Evolutionary conservation across 345 rosid species (phyloP), one percentile per base, ranked within the genome.

Genomic region (Eucalyptus victrix): DNA sequence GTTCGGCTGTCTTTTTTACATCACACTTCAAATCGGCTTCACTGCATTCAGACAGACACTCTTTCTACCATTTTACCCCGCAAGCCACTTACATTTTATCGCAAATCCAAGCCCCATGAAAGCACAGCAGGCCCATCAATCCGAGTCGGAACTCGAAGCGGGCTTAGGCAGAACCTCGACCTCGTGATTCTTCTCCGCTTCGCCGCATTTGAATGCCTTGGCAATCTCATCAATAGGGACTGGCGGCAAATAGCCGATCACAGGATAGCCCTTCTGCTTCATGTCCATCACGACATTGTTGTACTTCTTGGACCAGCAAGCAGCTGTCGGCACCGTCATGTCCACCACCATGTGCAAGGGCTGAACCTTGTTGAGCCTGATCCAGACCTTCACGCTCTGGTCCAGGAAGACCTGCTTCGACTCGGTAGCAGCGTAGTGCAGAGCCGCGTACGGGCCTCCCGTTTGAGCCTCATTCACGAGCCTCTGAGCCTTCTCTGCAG

Each of bases 191-290:
- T 94, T 91, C 44, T 56, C 89, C 3, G 93, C 93, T 67, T 90
- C 89, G 15, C 90, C 93, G 49, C 93, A 93, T 90, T 95, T 90
- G 89, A 93, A 95, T 51, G 95, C 94, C 91, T 94, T 91, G 4
- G 92, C 90, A 21, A 97, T 91, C 87, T 95, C 97, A 87, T 94
- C 99, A 28, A 95, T 72, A 12, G 99, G 99, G 37, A 97, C 93
- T 89, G 94, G 86, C 0, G 99, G 99, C 49, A 97, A 87, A 90
- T 92, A 94, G 12, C 94, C 89, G 28, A 95, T 89, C 30, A 93
- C 86, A 13, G 93, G 60, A 87, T 94, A 94, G n/a, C 99, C 99
- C 93, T 92, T 97, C 90, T 76, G 91, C 42, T 87, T 80, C 96
- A 94, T 80, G 62, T 93, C 90, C 80, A 58, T 87, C 1, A 97